These are phyloP conservation scores for Nicotiana sylvestris DNA, from an alignment of 257 asterid species.

Conservation along the genomic window DNA sequence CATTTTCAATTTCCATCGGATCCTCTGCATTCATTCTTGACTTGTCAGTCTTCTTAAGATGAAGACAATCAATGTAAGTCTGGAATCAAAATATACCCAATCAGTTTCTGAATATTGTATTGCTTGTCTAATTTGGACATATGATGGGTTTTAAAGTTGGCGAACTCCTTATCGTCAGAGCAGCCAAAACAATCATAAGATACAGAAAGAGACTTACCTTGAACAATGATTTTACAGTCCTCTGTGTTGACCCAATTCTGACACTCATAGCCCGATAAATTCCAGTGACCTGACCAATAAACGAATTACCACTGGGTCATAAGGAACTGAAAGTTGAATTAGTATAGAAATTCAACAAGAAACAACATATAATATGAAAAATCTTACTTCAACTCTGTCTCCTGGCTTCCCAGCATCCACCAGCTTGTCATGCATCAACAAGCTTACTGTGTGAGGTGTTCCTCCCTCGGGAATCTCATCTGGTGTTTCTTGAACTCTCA, in stretches of 20 bases:
- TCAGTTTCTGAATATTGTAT: slow-evolving; percentile 12
- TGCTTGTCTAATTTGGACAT: neutral
- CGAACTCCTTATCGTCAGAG: neutral
- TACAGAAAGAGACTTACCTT: slow-evolving; percentile 41
- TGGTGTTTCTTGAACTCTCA: slow-evolving; percentile 96
- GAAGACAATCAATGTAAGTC: slow-evolving; percentile 97
- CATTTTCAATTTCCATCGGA: slow-evolving; percentile 66
- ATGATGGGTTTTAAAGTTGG: neutral
- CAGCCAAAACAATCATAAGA: slow-evolving; percentile 11
- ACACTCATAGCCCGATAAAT: slow-evolving; percentile 96
- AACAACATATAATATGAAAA: neutral
- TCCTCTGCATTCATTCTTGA: slow-evolving; percentile 79
- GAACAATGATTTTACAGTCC: slow-evolving; percentile 91
- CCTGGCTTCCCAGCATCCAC: slow-evolving; percentile 99
- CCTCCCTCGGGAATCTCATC: slow-evolving; percentile 99
- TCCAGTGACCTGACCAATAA: slow-evolving; percentile 78
- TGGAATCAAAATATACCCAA: slow-evolving; percentile 33
- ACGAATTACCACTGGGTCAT: slow-evolving; percentile 2
- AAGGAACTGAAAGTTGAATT: neutral
- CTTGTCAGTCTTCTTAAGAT: slow-evolving; percentile 77
- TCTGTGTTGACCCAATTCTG: slow-evolving; percentile 88
- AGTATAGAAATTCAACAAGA: neutral
- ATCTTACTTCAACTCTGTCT: slow-evolving; percentile 91
- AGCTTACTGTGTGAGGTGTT: slow-evolving; percentile 96
- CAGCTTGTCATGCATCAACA: slow-evolving; percentile 94